Conservation (phyloP, 805 yeast species). For the Lachancea dasiensis region DNA sequence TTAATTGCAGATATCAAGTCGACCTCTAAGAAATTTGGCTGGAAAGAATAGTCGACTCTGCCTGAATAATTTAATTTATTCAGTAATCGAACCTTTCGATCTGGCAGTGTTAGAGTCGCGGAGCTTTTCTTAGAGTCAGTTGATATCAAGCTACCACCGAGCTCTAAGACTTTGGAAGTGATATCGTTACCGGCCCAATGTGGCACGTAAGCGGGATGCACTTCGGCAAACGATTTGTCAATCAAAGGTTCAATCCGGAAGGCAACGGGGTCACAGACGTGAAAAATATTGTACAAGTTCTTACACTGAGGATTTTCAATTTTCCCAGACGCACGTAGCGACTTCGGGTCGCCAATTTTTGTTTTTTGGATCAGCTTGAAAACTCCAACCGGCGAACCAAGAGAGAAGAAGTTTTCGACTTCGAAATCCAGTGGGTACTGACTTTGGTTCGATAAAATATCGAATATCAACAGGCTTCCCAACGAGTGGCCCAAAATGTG, state of each 20-base stretch:
- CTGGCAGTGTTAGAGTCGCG: slow-evolving; percentile 21
- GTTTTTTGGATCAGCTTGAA: slow-evolving; percentile 67
- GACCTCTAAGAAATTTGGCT: slow-evolving; percentile 72
- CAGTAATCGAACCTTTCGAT: slow-evolving; percentile 35
- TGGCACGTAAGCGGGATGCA: slow-evolving; percentile 24
- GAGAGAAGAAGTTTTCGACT: slow-evolving; percentile 67
- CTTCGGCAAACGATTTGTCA: slow-evolving; percentile 19
- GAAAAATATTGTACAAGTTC: slow-evolving; percentile 76
- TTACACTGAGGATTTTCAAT: slow-evolving; percentile 47
- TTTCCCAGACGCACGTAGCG: slow-evolving; percentile 10
- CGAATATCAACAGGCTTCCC: slow-evolving; percentile 82
- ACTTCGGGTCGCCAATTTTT: slow-evolving; percentile 37
- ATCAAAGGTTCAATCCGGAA: slow-evolving; percentile 86
- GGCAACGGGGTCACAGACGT: slow-evolving; percentile 88
- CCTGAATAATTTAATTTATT: slow-evolving; percentile 59
- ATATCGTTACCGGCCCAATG: slow-evolving; percentile 25
- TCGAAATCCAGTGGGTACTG: slow-evolving; percentile 52
- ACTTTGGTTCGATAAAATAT: slow-evolving; percentile 51
- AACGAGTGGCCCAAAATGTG: slow-evolving; percentile 87
- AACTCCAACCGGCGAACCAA: slow-evolving; percentile 90
- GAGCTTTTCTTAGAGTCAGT: slow-evolving; percentile 17
- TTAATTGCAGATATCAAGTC: slow-evolving; percentile 75
- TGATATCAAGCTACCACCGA: slow-evolving; percentile 20
- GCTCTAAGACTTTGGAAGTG: slow-evolving; percentile 25
- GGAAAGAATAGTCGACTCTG: slow-evolving; percentile 73